Base-by-base conservation (phyloP, 2,329 filamentous ascomycete genomes). In the Aspergillus spinulosporus region DNA sequence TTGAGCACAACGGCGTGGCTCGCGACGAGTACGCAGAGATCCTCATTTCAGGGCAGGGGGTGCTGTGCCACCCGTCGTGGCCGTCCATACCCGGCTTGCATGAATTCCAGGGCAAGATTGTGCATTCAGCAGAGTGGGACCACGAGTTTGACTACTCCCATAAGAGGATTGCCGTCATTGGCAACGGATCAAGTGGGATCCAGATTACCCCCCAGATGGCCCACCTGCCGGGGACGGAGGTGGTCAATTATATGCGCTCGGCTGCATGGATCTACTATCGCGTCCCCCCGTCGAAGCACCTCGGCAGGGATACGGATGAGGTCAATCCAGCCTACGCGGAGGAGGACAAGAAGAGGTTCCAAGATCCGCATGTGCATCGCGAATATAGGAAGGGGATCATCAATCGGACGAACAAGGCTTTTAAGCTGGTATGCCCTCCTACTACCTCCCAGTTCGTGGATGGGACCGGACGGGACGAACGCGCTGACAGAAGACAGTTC, bases 381-480 rank as follows among this genome's bases (percentile, higher is more conserved):
- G 55, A 67, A 12, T 73, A 74, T 54, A 62, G 73, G 3, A 74
- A 73, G 59, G 69, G 64, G 40, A 68, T 75, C 8, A 61, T 64
- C 29, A 47, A 55, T 8, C 56, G 59, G 15, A 64, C 59, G 5
- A 64, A 64, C 26, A 59, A 57, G 48, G 59, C 57, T 7, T 64
- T 62, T 44, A 56, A 59, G 14, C 52, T 63, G 57, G 61, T 61
- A 57, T 28, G 26, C 26, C 5, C 26, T 4, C 26, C 43, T 56
- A 12, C 21, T 43, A 6, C 32, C 14, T 31, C 21, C 12, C 3
- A n/a, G 6, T 3, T 2, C 9, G 2, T 39, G 31, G 9, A 6
- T 9, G 4, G 14, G 11, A 5, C 4, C 5, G 6, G 26, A 28
- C 26, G 26, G 26, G 26, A 28, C 26, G 26, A 28, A 28, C 26